Evolutionary conservation across 345 rosid species (phyloP).

Genomic region (Heritiera fomes): DNA sequence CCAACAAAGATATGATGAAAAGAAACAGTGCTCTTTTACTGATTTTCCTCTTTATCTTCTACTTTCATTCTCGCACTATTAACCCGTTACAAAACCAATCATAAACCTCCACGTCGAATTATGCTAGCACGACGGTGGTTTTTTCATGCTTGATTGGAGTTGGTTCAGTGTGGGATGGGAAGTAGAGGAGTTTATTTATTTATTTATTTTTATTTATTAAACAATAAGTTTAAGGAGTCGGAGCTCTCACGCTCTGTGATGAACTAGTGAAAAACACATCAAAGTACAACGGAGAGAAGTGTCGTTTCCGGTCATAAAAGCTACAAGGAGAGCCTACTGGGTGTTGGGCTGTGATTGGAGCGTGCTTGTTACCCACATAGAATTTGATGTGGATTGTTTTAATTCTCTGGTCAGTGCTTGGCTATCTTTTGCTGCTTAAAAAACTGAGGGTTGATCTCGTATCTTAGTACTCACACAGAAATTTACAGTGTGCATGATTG

Average conservation of each 20-base stretch:
- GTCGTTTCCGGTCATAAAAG: conserved; percentile 12
- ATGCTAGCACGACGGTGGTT: neutral
- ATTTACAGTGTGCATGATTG: neutral
- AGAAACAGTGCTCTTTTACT: conserved; percentile 11
- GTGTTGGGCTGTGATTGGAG: conserved; percentile 24
- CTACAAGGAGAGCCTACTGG: neutral
- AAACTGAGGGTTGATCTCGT: conserved; percentile 15
- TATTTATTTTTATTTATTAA: conserved; percentile 18
- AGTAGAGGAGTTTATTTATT: conserved; percentile 9
- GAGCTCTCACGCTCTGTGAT: conserved; percentile 28
- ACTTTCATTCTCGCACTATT: neutral
- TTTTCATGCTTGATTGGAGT: too few species aligned
- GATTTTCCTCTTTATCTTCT: conserved; percentile 17
- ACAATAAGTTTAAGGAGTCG: conserved; percentile 28
- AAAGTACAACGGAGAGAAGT: neutral
- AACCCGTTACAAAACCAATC: neutral
- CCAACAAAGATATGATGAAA: conserved; percentile 27
- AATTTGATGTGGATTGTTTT: conserved; percentile 27
- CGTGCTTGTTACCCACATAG: conserved; percentile 16
- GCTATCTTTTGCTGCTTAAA: conserved; percentile 29
- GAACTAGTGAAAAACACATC: neutral
- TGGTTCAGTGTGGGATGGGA: neutral
- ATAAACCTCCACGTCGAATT: neutral
- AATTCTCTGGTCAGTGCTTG: conserved; percentile 35
- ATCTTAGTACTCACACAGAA: conserved; percentile 8